Evolutionary conservation across 163 green algal species (phyloP), one percentile per base, ranked within the genome.

Genomic region (Chlamydomonas reinhardtii): DNA sequence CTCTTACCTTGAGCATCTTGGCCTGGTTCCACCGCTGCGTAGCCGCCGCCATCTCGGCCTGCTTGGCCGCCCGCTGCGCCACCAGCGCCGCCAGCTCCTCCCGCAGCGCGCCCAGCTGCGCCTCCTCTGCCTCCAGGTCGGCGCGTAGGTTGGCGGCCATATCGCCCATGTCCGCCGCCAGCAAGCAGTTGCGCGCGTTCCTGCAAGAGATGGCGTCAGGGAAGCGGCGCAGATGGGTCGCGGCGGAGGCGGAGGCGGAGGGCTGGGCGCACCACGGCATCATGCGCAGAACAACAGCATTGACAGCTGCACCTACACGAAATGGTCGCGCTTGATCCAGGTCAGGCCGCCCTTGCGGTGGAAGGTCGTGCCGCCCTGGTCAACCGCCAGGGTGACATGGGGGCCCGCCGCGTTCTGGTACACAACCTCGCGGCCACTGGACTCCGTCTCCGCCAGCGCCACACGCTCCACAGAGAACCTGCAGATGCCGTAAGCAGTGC

Each of bases 381-480:
- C 71, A 8, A 91, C 56, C 2, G 76, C 81, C 2, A 29, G 6
- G 24, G 15, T 32, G 27, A 89, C 73, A 66, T 72, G 52, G 16
- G 24, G 2, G 9, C 89, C 89, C 20, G 85, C 85, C 16, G 71
- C 71, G n/a, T n/a, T 4, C 0, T 80, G 12, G 65, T 89, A 86
- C 16, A 78, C 64, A 20, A 65, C 65, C 9, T 34, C 3, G 16
- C 64, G 70, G 61, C 65, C 82, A 17, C 64, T 22, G 2, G 25
- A 11, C 31, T 74, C 17, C 39, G 74, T 62, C 11, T 82, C 14
- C 27, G 74, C 76, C n/a, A 92, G 80, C 56, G 87, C 89, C 35
- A 84, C 68, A 8, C 32, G 15, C 69, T 92, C 89, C 9, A 83
- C 48, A 39, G 24, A 64, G n/a, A 62, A 70, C 81, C 81, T 87